Base-by-base conservation (phyloP, 441 rosid genomes). In the Hypseocharis bilobata region DNA sequence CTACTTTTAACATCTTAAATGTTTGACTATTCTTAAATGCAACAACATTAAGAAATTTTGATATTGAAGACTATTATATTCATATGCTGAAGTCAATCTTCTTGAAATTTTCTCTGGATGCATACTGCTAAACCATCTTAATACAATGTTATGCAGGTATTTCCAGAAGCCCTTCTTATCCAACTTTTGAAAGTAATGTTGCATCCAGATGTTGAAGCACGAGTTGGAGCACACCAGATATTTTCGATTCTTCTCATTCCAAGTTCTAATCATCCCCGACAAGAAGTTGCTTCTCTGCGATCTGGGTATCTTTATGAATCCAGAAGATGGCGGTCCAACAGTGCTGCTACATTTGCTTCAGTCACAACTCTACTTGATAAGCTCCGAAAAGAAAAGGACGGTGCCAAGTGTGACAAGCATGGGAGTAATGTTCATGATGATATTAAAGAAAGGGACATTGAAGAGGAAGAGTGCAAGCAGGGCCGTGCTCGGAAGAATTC, bases 161-260 rank as follows among this genome's bases (percentile, higher is more conserved):
- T 94, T 67, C 99, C 98, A 0, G 99, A 91, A 51, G 74, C 83
- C 54, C 89, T 91, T 73, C 92, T 91, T 67, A 78, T 81, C 65
- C 96, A 88, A 59, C 90, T 94, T 75, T 72, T 89, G 76, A 87
- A 81, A 73, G 94, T 78, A 73, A 91, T 91, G 96, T 70, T 94
- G 77, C 96, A 91, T 83, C 85, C 98, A 58, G 86, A 88, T 70
- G 74, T 85, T 38, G 92, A 85, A 78, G 93, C 82, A 32, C 96
- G 98, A 45, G 89, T 88, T 42, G 94, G 92, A 70, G 98, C 88
- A 1, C 99, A 89, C 74, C 92, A 84, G 67, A 83, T 91, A 78
- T 88, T 91, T 80, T 86, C 98, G 0, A 76, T 82, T 74, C 87
- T 94, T 80, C 91, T 94, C 51, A 76, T 83, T 74, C 86, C 94